Evolutionary conservation across 495 filamentous ascomycete species (phyloP).

Genomic region (Penicillium cataractarum): DNA sequence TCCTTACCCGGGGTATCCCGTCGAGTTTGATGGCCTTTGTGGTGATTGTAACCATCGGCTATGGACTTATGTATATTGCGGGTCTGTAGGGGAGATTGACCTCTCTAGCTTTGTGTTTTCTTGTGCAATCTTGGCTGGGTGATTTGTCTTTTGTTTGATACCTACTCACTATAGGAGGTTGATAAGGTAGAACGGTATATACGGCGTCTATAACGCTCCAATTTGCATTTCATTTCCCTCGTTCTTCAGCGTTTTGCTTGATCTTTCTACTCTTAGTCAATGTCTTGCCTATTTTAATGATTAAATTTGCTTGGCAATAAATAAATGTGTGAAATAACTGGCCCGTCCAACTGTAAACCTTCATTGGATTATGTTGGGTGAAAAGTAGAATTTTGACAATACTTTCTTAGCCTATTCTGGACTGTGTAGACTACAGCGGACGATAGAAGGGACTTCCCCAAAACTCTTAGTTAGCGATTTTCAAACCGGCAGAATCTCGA

Average conservation of each 20-base stretch:
- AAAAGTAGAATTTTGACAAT: neutral
- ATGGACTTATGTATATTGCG: conserved; percentile 80
- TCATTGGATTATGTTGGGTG: neutral
- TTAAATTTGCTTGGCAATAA: neutral
- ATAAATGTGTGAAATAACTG: neutral
- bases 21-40: conserved; percentile 77
- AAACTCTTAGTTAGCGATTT: too few relatives aligned
- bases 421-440: too few relatives aligned
- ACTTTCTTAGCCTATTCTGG: too few relatives aligned
- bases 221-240: neutral
- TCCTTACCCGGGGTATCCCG: conserved; percentile 87
- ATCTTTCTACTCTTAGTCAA: neutral
- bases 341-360: too few relatives aligned
- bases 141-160: neutral
- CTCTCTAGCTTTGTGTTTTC: neutral
- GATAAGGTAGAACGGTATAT: conserved; percentile 1
- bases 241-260: neutral
- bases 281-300: neutral
- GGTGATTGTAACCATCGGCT: conserved; percentile 85
- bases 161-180: neutral
- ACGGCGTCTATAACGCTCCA: neutral
- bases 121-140: neutral
- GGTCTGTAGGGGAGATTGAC: conserved; percentile 59
- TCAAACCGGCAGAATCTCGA: too few relatives aligned
- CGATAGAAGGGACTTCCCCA: too few relatives aligned